Evolutionary conservation across 2,329 filamentous ascomycete genomes (phyloP).

Genomic region (Davidsoniella virescens): DNA sequence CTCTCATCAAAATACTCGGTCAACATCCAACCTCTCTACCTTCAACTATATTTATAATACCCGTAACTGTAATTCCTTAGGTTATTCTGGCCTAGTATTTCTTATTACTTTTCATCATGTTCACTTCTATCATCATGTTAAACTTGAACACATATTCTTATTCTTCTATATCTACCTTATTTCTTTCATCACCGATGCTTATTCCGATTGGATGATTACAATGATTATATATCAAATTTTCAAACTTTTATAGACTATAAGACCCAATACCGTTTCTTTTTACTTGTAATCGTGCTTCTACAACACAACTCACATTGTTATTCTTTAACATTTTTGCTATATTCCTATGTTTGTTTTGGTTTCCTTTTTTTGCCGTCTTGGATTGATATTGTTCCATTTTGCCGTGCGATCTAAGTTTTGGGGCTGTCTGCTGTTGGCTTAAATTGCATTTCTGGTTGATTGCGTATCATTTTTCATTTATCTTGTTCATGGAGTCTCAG

Average conservation of each 20-base stretch:
- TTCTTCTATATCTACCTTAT: background rate
- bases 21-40: no score
- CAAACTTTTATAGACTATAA: constrained; percentile 1
- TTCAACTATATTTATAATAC: no score
- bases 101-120: background rate
- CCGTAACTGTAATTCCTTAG: no score
- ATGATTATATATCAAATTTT: background rate
- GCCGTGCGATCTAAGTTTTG: background rate
- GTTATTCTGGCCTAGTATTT: background rate
- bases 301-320: no score
- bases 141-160: background rate
- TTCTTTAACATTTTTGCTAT: background rate
- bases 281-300: background rate
- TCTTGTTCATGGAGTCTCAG: no score
- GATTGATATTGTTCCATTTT: background rate
- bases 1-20: no score
- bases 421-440: no score
- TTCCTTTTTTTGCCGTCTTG: background rate
- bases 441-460: no score
- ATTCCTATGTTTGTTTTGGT: background rate
- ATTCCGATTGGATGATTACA: constrained; percentile 8
- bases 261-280: background rate
- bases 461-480: no score
- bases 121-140: background rate
- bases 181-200: background rate